Evolutionary conservation across 2,329 filamentous ascomycete genomes (phyloP), one percentile per base, ranked within the genome.

Genomic region (Paecilomyces variotii): DNA sequence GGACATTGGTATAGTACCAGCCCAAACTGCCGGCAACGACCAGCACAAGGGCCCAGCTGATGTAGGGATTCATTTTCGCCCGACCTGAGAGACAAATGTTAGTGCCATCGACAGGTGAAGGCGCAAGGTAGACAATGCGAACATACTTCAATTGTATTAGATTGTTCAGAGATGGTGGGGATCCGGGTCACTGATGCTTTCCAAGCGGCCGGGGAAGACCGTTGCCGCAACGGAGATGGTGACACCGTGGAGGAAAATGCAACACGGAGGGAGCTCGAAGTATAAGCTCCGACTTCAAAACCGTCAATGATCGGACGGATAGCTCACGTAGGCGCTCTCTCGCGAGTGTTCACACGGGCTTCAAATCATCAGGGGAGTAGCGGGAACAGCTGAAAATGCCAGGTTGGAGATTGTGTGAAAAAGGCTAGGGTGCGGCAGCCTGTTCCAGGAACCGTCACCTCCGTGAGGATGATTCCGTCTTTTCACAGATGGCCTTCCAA

Each of bases 1-100:
- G 61, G 59, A 68, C 70, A 64, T 71, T 72, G 56, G 65, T 71
- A 65, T 77, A 77, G 62, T 78, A 76, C 68, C 70, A 77, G 50
- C 72, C 75, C 9, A 77, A 66, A 58, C 73, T 67, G 58, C 73
- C 74, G 55, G 72, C 72, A 24, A 77, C 70, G 19, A 75, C 69
- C 57, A 78, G 69, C 64, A 77, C 65, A 59, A 78, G 70, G 26
- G 75, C 75, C 75, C 75, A 78, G 62, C 73, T 76, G 53, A 77
- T 58, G 62, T 76, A 76, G 3, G 75, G 74, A 60, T 76, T 77
- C 75, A 77, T 77, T 49, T 56, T 61, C n/a, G 14, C 25, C 27
- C 2, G 50, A 10, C 6, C 25, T 52, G 50, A 5, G 4, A 6
- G 4, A 52, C 12, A 3, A 24, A 26, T 25, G 25, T 52, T 24